A percentile compares a stretch with the other conserved stretches of the same genome.
These are phyloP conservation scores for Iris macrosiphon DNA, from an alignment of 106 monocot species.

Conservation along the genomic window DNA sequence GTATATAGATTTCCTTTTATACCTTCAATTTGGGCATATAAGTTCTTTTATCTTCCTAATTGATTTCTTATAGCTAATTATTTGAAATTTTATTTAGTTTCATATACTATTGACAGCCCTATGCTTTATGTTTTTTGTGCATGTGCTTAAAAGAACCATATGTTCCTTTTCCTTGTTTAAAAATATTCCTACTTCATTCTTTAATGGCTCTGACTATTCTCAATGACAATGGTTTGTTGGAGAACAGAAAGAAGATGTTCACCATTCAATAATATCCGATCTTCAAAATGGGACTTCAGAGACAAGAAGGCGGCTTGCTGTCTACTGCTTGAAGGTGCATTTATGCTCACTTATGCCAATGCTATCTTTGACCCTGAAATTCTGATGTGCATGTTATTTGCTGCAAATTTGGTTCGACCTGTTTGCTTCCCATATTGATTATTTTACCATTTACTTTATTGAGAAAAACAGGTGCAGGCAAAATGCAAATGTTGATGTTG, in stretches of 20 bases:
- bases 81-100: neutral
- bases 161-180: neutral
- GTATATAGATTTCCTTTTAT: no score
- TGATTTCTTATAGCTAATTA: neutral
- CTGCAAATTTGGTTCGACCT: neutral
- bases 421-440: neutral
- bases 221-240: slow-evolving; percentile 10
- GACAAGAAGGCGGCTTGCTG: slow-evolving; percentile 92
- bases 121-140: neutral
- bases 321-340: slow-evolving; percentile 93
- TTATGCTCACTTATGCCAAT: neutral
- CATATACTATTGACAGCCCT: neutral
- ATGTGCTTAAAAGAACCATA: neutral
- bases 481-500: neutral
- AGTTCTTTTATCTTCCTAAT: neutral
- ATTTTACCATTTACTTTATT: no score
- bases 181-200: neutral
- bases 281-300: slow-evolving; percentile 97
- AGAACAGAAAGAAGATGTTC: slow-evolving; percentile 98
- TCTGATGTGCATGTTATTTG: neutral
- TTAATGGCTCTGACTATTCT: neutral
- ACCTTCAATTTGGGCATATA: no score
- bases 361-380: neutral
- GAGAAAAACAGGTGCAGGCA: no score
- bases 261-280: slow-evolving; percentile 99